phyloP scores from a whole-genome alignment of 768 basidiomycete genomes.

The Podaxis rugospora region DNA sequence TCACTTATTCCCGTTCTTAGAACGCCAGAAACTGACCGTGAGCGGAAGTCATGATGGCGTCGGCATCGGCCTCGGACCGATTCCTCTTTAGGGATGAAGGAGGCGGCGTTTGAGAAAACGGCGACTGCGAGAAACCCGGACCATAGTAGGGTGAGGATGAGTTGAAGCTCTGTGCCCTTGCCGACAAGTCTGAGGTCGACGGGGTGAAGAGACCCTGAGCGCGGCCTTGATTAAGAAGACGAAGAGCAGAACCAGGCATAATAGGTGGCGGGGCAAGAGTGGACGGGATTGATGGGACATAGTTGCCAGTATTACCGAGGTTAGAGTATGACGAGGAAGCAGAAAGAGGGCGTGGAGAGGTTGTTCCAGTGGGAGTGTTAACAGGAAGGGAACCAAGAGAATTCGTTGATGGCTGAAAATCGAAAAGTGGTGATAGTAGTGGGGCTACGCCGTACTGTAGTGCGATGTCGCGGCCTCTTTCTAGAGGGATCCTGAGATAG shows the following conservation, averaged over 20 bases:
- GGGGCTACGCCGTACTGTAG: conserved; percentile 87
- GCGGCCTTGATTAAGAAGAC: conserved; percentile 79
- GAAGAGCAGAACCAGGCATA: conserved; percentile 83
- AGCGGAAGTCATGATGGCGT: conserved; percentile 22
- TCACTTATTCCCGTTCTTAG: not conserved
- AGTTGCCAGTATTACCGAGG: conserved; percentile 40
- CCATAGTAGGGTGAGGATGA: conserved; percentile 49
- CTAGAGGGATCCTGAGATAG: conserved; percentile 83
- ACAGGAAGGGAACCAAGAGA: conserved; percentile 67
- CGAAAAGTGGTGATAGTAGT: conserved; percentile 86
- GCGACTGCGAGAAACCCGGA: conserved; percentile 44
- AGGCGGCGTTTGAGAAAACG: conserved; percentile 49
- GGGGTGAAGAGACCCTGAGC: conserved; percentile 86
- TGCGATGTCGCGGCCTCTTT: conserved; percentile 90
- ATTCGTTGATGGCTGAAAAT: conserved; percentile 78
- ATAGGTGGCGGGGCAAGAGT: conserved; percentile 77
- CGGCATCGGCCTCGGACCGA: conserved; percentile 56
- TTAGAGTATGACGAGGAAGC: conserved; percentile 65
- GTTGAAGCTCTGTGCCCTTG: conserved; percentile 43
- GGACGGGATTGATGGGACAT: conserved; percentile 41
- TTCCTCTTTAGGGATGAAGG: conserved; percentile 37
- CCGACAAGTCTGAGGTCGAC: conserved; percentile 60
- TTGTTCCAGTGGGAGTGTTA: conserved; percentile 38
- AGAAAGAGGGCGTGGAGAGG: conserved; percentile 62
- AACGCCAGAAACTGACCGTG: conserved; percentile 15